These are phyloP conservation scores for Aurantiochytrium sp. DNA, from an alignment of 108 stramenopile genomes.

Conservation along the genomic window DNA sequence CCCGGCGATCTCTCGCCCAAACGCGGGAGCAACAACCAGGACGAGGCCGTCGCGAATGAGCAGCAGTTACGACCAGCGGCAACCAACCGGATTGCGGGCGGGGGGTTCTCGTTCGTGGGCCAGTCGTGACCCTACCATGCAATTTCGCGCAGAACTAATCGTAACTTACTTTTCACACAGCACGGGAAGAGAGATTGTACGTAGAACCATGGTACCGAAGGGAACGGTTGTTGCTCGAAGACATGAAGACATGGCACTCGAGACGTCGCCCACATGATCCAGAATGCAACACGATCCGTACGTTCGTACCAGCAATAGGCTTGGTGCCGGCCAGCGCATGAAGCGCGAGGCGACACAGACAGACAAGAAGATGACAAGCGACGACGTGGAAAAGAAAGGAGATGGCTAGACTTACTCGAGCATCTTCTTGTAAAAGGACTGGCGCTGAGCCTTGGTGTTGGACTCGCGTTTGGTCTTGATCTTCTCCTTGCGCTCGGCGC, in stretches of 20 bases:
- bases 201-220: too few species aligned
- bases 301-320: too few species aligned
- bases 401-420: not conserved
- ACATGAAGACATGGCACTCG: too few species aligned
- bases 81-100: not conserved
- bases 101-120: not conserved
- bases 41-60: not conserved
- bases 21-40: not conserved
- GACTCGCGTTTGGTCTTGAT: constrained; percentile 26
- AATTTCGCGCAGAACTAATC: too few species aligned
- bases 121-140: not conserved
- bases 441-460: not conserved
- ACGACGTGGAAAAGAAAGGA: not conserved
- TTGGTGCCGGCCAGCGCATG: too few species aligned
- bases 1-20: not conserved
- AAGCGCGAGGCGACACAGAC: not conserved
- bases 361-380: not conserved
- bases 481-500: not conserved
- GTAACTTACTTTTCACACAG: too few species aligned
- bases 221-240: too few species aligned
- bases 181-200: too few species aligned
- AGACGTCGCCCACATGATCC: too few species aligned
- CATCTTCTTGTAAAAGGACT: not conserved
- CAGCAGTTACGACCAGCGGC: not conserved
- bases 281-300: too few species aligned